Percentiles rank a stretch among this genome's conserved stretches.
phyloP scores from a whole-genome alignment of 2,329 filamentous ascomycete species.

The Knoxdaviesia capensis region DNA sequence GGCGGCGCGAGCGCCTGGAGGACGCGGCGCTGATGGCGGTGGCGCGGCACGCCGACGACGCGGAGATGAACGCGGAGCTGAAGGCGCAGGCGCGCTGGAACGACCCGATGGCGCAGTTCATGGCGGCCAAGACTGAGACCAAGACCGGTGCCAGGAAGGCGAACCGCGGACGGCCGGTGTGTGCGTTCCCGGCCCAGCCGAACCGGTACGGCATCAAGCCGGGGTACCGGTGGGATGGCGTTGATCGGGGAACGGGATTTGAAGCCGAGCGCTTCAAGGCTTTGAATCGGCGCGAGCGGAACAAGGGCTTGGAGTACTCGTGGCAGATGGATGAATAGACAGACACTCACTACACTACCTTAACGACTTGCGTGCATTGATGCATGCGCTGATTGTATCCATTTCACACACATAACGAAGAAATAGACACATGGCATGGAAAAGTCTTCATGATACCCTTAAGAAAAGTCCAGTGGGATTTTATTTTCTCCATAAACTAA shows the following conservation, averaged over 20 bases:
- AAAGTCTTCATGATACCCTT: no score
- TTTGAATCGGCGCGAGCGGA: constrained; percentile 55
- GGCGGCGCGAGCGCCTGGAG: constrained; percentile 45
- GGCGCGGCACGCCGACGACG: constrained; percentile 66
- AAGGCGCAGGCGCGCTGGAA: constrained; percentile 70
- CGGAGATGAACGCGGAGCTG: constrained; percentile 65
- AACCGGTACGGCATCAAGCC: constrained; percentile 90
- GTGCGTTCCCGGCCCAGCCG: constrained; percentile 61
- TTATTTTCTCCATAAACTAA: no score
- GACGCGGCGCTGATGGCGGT: constrained; percentile 71
- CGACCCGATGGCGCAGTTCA: constrained; percentile 72
- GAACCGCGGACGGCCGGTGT: constrained; percentile 38
- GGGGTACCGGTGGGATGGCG: constrained; percentile 90
- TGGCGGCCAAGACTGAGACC: constrained; percentile 29
- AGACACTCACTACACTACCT: not conserved
- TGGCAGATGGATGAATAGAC: constrained; percentile 88
- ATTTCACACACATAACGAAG: no score
- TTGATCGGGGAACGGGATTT: constrained; percentile 84
- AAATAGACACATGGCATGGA: no score
- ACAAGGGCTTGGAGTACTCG: constrained; percentile 65
- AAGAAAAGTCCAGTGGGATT: no score
- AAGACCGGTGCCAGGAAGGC: constrained; percentile 12
- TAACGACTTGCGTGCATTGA: not conserved
- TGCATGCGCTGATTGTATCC: no score
- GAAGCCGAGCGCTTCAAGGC: constrained; percentile 86